Base-by-base conservation (phyloP, 2,329 filamentous ascomycete species). In the Rhynchosporium agropyri region DNA sequence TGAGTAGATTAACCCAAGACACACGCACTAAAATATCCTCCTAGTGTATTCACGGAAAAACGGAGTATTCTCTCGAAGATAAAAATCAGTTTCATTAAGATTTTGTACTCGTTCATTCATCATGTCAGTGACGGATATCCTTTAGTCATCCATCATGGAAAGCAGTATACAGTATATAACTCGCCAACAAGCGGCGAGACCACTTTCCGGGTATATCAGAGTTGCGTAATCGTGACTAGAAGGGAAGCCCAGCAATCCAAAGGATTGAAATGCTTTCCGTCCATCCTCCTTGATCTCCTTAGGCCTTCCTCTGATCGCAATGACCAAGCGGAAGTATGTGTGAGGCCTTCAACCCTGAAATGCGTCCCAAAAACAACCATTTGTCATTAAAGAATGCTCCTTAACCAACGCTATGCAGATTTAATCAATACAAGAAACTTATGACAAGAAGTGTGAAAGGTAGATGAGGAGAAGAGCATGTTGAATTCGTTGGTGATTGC, bases 361-460 rank as follows among this genome's bases (percentile, higher is more conserved):
- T 36, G 33, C 33, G 9, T 36, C 33, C 20, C 20, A 20, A 20
- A 36, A 33, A 36, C 33, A 36, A 36, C 33, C 33, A 54, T 15
- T 4, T 20, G 4, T 49, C 12, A 49, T 46, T 9, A 20, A 46
- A 20, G 5, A 31, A 49, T 31, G 33, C 51, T 29, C 29, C 51
- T 20, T 12, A 28, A 29, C 51, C 51, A n/a, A 54, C 33, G 51
- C 51, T 28, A 54, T 54, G 51, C 36, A 42, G 38, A 29, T 26
- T 26, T 53, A 54, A 54, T 54, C 51, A 54, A 42, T 2, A 54
- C 51, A 54, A 13, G 13, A 54, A 40, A 54, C 51, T 42, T 40
- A 54, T 38, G 3, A 54, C 51, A 54, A 42, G 33, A 26, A 2
- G 3, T 12, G 20, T 26, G 15, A 33, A 54, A 40, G 51, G 26